Base-by-base conservation (phyloP, 257 asterid species). In the Gardenia jasminoides region DNA sequence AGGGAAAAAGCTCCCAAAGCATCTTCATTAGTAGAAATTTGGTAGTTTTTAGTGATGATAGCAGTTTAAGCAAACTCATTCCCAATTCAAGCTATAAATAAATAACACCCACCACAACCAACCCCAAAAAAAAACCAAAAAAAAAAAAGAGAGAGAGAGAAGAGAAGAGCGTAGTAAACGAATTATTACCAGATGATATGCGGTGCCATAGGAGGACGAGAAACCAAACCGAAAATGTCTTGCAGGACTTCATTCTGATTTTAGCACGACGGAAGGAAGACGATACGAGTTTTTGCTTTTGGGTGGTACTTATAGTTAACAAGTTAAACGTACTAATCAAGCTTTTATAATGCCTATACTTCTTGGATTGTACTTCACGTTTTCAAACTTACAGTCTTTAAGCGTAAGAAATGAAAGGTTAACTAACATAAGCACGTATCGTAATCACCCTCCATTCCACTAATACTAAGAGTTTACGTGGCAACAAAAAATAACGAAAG, bases 331-430 rank as follows among this genome's bases (percentile, higher is more conserved):
- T 20, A 65, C 58, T 31, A 12, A 41, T 54, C 26, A 31, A 66
- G 16, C 7, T n/a, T 12, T 39, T 65, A 54, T n/a, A n/a, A n/a
- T 8, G 20, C 70, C 43, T 39, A 50, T 19, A 52, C 76, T 85
- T 83, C 91, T 88, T 94, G 74, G 92, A 88, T 92, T 89, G 56
- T 82, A 91, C 87, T 89, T 83, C 89, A 93, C 88, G 96, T 80
- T 76, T 76, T 71, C 82, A 78, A 66, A 76, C 79, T 78, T 71
- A 78, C 67, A 80, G 54, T 54, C 88, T 89, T 82, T 76, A 80
- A 78, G 76, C 65, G 74, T 77, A 90, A 89, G 92, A 78, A 87
- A 84, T n/a, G 30, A 47, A 44, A 56, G 36, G 26, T 48, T 11
- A 3, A 0, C 10, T 11, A 3, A 0, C 10, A 17, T 26, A 56